Conservation (phyloP, 768 basidiomycete genomes). For the Dioszegia aurantiaca region DNA sequence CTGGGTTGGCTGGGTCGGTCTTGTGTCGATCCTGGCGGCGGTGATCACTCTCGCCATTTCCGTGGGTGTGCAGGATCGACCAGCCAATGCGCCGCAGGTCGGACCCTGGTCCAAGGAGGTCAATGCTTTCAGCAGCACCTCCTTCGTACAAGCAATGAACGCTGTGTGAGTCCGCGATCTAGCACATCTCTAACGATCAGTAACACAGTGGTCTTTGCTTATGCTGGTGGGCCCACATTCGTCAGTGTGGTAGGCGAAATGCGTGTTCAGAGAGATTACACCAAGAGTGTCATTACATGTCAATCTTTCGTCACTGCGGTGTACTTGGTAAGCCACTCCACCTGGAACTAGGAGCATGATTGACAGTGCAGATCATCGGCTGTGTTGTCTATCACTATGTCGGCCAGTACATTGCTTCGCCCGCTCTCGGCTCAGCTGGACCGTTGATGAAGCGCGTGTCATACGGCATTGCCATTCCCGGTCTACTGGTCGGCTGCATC, state of each 20-base stretch:
- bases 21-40: conserved; percentile 33
- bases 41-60: conserved; percentile 35
- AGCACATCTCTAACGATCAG: not conserved
- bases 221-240: conserved; percentile 39
- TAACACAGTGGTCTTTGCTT: conserved; percentile 45
- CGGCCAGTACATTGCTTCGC: conserved; percentile 48
- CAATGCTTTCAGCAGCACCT: conserved; percentile 12
- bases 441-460: conserved; percentile 41
- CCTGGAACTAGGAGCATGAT: not conserved
- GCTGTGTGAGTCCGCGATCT: conserved; percentile 32
- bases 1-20: conserved; percentile 45
- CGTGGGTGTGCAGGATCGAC: conserved; percentile 32
- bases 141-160: conserved; percentile 47
- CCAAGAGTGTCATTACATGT: conserved; percentile 40
- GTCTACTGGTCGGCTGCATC: conserved; percentile 29
- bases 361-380: conserved; percentile 31
- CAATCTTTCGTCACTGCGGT: conserved; percentile 40
- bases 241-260: conserved; percentile 51
- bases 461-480: conserved; percentile 30
- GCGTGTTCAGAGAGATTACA: conserved; percentile 48
- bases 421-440: conserved; percentile 49
- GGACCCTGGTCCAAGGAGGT: conserved; percentile 20
- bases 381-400: conserved; percentile 46
- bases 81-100: conserved; percentile 27
- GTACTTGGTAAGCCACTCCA: conserved; percentile 29